A percentile compares a stretch with the other conserved stretches of the same genome.
These are phyloP conservation scores for Talaromyces sp. DNA, from an alignment of 2,329 filamentous ascomycete species.

Conservation along the genomic window DNA sequence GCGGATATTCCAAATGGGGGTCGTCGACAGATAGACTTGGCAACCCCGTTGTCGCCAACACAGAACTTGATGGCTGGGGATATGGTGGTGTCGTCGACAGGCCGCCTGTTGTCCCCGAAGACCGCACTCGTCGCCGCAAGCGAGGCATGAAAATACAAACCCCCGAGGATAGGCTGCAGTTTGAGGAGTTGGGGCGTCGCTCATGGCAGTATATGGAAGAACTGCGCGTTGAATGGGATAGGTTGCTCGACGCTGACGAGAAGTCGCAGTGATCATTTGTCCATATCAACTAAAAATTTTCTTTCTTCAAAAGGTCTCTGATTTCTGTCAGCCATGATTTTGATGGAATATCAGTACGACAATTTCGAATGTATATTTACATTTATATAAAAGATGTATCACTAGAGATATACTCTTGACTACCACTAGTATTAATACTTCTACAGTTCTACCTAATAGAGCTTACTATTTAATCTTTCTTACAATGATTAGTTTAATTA, in stretches of 20 bases:
- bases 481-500: too few species aligned
- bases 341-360: background rate
- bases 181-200: constrained; percentile 36
- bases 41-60: constrained; percentile 61
- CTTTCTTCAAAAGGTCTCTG: background rate
- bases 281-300: background rate
- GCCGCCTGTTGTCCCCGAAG: constrained; percentile 48
- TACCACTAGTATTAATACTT: background rate
- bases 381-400: background rate
- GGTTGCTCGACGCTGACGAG: constrained; percentile 32
- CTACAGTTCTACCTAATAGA: too few species aligned
- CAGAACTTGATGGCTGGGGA: constrained; percentile 85
- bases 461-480: too few species aligned
- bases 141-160: constrained; percentile 56
- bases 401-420: background rate
- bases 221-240: constrained; percentile 35
- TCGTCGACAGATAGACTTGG: constrained; percentile 60
- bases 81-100: constrained; percentile 48
- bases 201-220: constrained; percentile 42
- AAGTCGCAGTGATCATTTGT: background rate
- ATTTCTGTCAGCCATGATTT: background rate
- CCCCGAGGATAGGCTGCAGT: constrained; percentile 28
- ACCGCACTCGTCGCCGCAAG: constrained; percentile 54
- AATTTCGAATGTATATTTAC: background rate
- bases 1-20: constrained; percentile 71